Percentiles rank a stretch among this genome's conserved stretches.
phyloP scores from a whole-genome alignment of 768 basidiomycete genomes.

The Glaciozyma antarctica region DNA sequence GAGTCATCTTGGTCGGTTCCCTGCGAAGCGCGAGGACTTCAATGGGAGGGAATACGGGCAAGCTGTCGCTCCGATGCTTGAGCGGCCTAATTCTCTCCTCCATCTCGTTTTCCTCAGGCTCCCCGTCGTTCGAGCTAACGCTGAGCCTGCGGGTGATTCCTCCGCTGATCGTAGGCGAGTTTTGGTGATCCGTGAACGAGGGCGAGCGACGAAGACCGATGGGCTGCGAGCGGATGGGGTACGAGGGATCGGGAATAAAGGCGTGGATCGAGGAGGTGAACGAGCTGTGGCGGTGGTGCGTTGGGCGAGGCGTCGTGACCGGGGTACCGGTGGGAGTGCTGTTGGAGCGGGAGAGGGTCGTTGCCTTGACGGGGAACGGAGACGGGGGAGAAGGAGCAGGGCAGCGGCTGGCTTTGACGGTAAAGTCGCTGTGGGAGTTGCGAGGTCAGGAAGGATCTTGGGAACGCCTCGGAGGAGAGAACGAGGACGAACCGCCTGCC shows the following conservation, averaged over 20 bases:
- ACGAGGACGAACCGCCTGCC: no score
- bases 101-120: not conserved
- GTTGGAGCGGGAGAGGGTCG: not conserved
- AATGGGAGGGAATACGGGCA: conserved; percentile 15
- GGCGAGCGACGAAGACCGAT: conserved; percentile 13
- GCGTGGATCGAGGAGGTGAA: conserved; percentile 12
- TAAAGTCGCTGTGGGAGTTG: not conserved
- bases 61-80: conserved; percentile 21
- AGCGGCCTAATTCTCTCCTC: conserved; percentile 1
- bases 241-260: conserved; percentile 7
- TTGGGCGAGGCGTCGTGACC: not conserved
- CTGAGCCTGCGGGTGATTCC: conserved; percentile 9
- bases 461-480: no score
- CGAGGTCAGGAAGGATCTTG: not conserved
- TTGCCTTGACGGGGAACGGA: not conserved
- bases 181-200: conserved; percentile 1
- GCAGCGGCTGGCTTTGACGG: not conserved
- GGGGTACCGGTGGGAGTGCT: not conserved
- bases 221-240: conserved; percentile 24
- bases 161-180: conserved; percentile 18
- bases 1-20: not conserved
- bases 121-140: not conserved
- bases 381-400: conserved; percentile 11
- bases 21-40: not conserved
- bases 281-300: not conserved